Percentiles rank a stretch among this genome's conserved stretches.
Evolutionary conservation across 164 flowering plant species (phyloP).

Genomic region (Sedum album): DNA sequence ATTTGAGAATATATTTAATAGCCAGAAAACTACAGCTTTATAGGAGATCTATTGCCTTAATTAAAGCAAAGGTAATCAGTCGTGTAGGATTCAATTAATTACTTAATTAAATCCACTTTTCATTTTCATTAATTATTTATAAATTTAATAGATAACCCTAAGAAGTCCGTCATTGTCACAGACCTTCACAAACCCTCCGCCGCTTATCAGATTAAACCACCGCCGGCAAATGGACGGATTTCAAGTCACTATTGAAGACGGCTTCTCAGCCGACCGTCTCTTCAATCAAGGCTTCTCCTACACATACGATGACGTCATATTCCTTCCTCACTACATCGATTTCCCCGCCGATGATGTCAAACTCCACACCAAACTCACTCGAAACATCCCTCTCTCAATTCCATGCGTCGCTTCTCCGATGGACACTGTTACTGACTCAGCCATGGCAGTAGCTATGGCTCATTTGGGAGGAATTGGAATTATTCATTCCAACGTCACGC

Average conservation of each 20-base stretch:
- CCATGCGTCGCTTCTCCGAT: constrained; percentile 89
- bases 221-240: constrained; percentile 12
- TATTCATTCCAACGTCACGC: constrained; percentile 55
- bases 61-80: too few species aligned
- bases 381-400: constrained; percentile 47
- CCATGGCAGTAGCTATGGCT: constrained; percentile 89
- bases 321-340: constrained; percentile 87
- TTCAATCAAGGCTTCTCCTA: constrained; percentile 77
- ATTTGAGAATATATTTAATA: too few species aligned
- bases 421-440: constrained; percentile 88
- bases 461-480: constrained; percentile 82
- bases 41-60: too few species aligned
- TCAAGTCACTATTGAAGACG: constrained; percentile 41
- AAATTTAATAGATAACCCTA: too few species aligned
- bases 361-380: constrained; percentile 52
- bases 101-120: too few species aligned
- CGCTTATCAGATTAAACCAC: background rate
- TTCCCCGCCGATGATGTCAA: constrained; percentile 73
- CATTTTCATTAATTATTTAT: too few species aligned
- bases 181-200: too few species aligned
- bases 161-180: too few species aligned
- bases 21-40: too few species aligned
- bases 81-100: too few species aligned
- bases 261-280: constrained; percentile 50
- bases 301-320: constrained; percentile 91